Base-by-base conservation (phyloP, 805 yeast species). In the Starmerella bacillaris region DNA sequence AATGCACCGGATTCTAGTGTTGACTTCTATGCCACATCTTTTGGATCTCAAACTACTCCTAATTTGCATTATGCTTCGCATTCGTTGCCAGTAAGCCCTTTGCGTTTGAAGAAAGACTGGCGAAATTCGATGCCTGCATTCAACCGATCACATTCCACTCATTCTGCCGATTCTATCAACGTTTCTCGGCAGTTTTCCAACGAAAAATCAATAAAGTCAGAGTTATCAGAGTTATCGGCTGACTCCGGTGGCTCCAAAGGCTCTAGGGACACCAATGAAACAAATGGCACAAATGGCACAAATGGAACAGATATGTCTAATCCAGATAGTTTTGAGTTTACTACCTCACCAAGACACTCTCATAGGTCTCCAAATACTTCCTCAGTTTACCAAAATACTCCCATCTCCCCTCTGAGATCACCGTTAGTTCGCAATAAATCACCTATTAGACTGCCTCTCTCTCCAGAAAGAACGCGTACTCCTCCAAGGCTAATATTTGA, bases 401-500 rank as follows among this genome's bases (percentile, higher is more conserved):
- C 26, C 26, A 22, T 11, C n/a, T 22, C 26, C n/a, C 12, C n/a
- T 12, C 29, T 26, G 29, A 15, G 5, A 11, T 7, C 29, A 11
- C 29, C 29, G 9, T 8, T 26, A 8, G 6, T 12, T 7, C 5
- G 29, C 14, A 26, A 26, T 18, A 26, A 12, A 18, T 26, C 29
- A 18, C 29, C 29, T 5, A 5, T 26, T 7, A 5, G 29, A 18
- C 29, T 26, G 29, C 29, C 29, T 5, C 29, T 26, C 29, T 26
- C 29, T 7, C n/a, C 29, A 14, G 29, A 26, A 12, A 15, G 16
- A 7, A 26, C 16, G 29, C 18, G 16, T 7, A 26, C 7, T 7
- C 24, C 24, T 9, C 12, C 7, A 8, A 15, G 12, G 18, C 34
- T 41, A 9, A 39, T 41, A 6, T 42, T 39, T 30, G 41, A 42